Base-by-base conservation (phyloP, 768 basidiomycete species). In the Podaxis mareebaensis region DNA sequence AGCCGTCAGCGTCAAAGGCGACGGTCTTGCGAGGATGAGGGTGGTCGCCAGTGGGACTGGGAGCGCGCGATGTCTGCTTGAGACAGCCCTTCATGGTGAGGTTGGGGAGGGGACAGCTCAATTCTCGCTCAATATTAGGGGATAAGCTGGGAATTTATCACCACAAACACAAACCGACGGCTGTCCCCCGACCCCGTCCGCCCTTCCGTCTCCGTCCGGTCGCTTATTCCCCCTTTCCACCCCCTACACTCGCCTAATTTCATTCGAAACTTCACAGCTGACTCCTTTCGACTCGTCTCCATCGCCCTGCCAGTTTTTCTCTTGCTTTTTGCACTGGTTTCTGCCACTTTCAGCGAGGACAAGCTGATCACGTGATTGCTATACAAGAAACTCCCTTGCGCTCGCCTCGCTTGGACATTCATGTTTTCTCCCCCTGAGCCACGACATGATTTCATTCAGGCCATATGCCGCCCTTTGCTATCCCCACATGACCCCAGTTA, bases 1-100 rank as follows among this genome's bases (percentile, higher is more conserved):
- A 74, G 58, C 80, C 82, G 2, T 82, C 76, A 3, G 76, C 77
- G 51, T 84, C 82, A 66, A 91, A 92, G 7, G 82, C 82, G 33
- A 92, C 91, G 36, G 80, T 81, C 74, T 91, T 90, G 65, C 80
- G 60, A 58, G 30, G 58, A 49, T 12, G 33, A 58, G 65, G 66
- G 30, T 40, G 67, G 28, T 61, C 68, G 58, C 56, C 57, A 20
- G 64, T 60, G 57, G 68, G 68, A 48, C 68, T 71, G 39, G 72
- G 65, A n/a, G 66, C 55, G 2, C 74, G 69, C 0, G 71, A 68
- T 52, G 66, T 58, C 26, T 58, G 62, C 66, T 78, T 79, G 42
- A 79, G 67, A 67, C 78, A 79, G 67, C 77, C 77, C 65, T 77
- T 79, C 76, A 78, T 77, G 61, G 53, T 44, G 42, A n/a, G 53